Evolutionary conservation across 805 yeast genomes (phyloP).

Genomic region (Wickerhamiella azymoides): DNA sequence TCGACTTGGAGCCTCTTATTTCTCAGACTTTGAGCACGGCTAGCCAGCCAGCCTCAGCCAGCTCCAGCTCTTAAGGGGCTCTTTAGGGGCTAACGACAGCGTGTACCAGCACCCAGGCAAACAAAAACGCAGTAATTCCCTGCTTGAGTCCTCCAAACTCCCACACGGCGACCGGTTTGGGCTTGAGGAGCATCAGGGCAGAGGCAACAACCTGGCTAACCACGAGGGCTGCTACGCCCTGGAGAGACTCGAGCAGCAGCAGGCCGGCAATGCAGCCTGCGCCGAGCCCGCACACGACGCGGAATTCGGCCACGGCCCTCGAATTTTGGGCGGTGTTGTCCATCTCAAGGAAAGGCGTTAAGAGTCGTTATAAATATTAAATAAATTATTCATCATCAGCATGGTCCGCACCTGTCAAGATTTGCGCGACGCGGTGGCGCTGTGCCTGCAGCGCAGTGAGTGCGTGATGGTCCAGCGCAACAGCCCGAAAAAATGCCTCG

Average conservation of each 20-base stretch:
- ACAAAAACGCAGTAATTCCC: conserved; percentile 1
- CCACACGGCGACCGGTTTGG: neutral
- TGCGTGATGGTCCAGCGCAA: conserved; percentile 84
- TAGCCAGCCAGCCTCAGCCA: too few species aligned
- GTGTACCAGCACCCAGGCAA: conserved; percentile 18
- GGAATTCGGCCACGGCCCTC: conserved; percentile 17
- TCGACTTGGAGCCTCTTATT: too few species aligned
- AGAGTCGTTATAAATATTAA: neutral
- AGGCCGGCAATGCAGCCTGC: conserved; percentile 45
- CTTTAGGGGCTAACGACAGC: conserved; percentile 13
- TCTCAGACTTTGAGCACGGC: too few species aligned
- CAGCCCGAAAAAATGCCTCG: conserved; percentile 78
- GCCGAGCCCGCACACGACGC: conserved; percentile 37
- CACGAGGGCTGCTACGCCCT: conserved; percentile 36
- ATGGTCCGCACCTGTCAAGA: conserved; percentile 64
- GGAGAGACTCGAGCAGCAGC: conserved; percentile 34
- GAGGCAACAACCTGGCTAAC: conserved; percentile 22
- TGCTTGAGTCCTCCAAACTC: neutral
- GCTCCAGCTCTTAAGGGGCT: too few species aligned
- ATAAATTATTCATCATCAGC: neutral
- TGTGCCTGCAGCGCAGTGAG: conserved; percentile 90
- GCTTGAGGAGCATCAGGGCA: neutral
- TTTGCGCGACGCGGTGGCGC: conserved; percentile 87
- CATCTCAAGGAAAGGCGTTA: neutral
- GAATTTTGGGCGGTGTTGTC: conserved; percentile 8